Evolutionary conservation across 2,329 filamentous ascomycete genomes (phyloP), one percentile per base, ranked within the genome.

Genomic region (Epichloe bromicola): DNA sequence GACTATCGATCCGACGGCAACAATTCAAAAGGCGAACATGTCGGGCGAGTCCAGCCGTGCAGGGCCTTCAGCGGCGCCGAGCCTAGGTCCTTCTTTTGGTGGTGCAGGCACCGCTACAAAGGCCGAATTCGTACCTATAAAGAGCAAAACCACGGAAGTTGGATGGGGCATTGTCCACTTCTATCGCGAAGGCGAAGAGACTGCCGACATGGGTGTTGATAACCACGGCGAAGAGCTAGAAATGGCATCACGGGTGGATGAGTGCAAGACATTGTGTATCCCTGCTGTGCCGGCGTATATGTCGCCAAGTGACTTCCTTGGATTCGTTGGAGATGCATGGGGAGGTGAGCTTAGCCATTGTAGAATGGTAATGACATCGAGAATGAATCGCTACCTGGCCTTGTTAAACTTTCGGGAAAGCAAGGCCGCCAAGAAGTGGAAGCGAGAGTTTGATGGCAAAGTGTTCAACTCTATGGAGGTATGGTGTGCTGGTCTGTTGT

Each of bases 91-190:
- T 0, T 76, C 69, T 26, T 70, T 78, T 48, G 73, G 75, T 8
- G 73, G 74, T 26, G 75, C 80, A 5, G 87, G 86, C 5, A 79
- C 85, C 48, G 83, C 87, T 53, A 95, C 90, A 1, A 95, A 90
- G 65, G 93, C 88, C 5, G 76, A 79, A 55, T 95, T 85, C 62
- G 71, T 87, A 19, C 82, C 86, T 1, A 74, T 91, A 1, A 78
- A 84, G 51, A 78, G 81, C 15, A 80, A 75, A 59, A 80, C 85
- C 50, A 88, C 88, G 1, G 85, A 95, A 53, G 75, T 89, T 1
- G 87, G 88, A 41, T 96, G 88, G 85, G 93, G 93, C 1, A 81
- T 97, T 14, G 89, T 98, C 2, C 93, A 96, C 65, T 77, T 98
- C 30, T 98, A 96, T 65, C 80, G 90, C 10, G 91, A 97, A 66